phyloP scores from a whole-genome alignment of 176 grass and related monocot species.

The bread wheat (Triticum aestivum) region DNA sequence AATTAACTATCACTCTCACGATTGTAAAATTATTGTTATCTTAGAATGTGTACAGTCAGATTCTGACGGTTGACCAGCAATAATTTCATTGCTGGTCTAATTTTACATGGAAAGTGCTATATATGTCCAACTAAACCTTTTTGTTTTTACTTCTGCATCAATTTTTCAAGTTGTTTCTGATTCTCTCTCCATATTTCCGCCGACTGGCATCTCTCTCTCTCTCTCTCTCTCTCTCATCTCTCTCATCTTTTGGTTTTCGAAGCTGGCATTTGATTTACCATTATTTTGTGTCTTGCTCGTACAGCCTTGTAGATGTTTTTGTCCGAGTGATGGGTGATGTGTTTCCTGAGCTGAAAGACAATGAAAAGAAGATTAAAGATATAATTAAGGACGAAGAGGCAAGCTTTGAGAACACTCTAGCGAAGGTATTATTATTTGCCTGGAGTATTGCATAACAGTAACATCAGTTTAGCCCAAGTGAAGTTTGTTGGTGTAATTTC shows the following conservation, averaged over 20 bases:
- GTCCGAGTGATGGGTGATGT: slow-evolving; percentile 83
- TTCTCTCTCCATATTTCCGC: not conserved
- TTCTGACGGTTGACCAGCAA: not conserved
- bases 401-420: slow-evolving; percentile 94
- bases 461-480: not conserved
- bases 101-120: no score
- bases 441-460: not conserved
- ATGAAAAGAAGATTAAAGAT: slow-evolving; percentile 71
- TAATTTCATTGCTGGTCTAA: no score
- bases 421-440: slow-evolving; percentile 64
- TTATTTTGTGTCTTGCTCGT: slow-evolving; percentile 24
- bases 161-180: not conserved
- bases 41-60: not conserved
- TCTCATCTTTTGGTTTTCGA: not conserved
- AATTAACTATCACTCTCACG: not conserved
- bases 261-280: slow-evolving; percentile 1
- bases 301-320: slow-evolving; percentile 83
- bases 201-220: not conserved
- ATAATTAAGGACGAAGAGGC: slow-evolving; percentile 95
- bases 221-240: not conserved
- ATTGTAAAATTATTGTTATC: not conserved
- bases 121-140: not conserved
- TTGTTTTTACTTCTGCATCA: not conserved
- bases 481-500: not conserved
- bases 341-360: slow-evolving; percentile 81